Evolutionary conservation across 2,329 filamentous ascomycete genomes (phyloP), one percentile per base, ranked within the genome.

Genomic region (Sporothrix euskadiensis): DNA sequence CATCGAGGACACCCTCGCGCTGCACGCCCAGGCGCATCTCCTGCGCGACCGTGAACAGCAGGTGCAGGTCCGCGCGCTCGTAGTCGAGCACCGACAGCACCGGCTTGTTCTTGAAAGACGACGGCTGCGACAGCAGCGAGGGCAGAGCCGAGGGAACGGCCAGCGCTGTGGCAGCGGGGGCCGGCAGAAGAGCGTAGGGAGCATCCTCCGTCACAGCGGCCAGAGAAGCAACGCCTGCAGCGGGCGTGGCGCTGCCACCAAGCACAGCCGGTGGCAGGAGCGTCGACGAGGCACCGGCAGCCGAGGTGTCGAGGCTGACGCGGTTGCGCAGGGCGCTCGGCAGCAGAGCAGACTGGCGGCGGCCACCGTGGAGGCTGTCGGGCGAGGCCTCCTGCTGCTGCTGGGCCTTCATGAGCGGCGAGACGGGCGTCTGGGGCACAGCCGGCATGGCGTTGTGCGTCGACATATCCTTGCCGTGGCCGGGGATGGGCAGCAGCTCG

Each of bases 11-110:
- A 74, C 96, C 96, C 79, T 97, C 92, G 69, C 94, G 91, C 84
- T 98, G 93, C 41, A 98, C 96, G 71, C 94, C 94, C 22, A 97
- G 88, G 41, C 95, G 92, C 94, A 99, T 98, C 84, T 99, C 96
- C 82, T 97, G 94, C 0, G 96, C 96, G 69, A 99, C 92, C 8
- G 95, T 97, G 86, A 99, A 98, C 68, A 99, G 89, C 75, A 97
- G 84, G 82, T 98, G 96, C 69, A 99, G 87, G 79, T 99, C 95
- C 22, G 92, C 88, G 65, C 94, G 91, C 68, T 86, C 91, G 85
- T 98, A 97, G 80, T 97, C 92, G 80, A 92, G 92, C 77, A 99
- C 96, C 0, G 95, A 98, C 66, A 98, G 85, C 65, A 99, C 92
- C 79, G 98, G 93, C 76, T 93, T 90, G 78, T 93, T 90, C 83